Evolutionary conservation across 768 basidiomycete species (phyloP), one percentile per base, ranked within the genome.

Genomic region (Tulasnella calospora): DNA sequence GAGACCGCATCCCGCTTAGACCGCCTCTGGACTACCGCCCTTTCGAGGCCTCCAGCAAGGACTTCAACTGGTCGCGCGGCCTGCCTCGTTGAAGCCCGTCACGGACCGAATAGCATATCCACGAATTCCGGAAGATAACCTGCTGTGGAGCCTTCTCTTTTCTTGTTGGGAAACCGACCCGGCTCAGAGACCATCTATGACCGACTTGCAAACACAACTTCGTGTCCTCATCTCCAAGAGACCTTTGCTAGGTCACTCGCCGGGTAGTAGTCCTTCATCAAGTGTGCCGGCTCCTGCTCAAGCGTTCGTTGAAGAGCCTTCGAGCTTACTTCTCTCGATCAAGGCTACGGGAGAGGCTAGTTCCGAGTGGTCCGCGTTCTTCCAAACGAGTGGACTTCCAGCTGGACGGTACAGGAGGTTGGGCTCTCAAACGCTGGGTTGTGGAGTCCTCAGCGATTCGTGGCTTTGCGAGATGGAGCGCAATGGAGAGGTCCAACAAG

Each of bases 391-490:
- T 17, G 61, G 61, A 13, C 61, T 67, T 67, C 61, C 61, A 12
- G 61, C 61, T 33, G 61, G 61, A 33, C 61, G 61, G 61, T 67
- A 67, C 12, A 27, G 61, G 61, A 27, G 61, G n/a, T 30, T 67
- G 61, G 61, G 61, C 15, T 67, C 61, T 27, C 61, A 67, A 27
- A 35, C 17, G 61, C 33, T 67, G 61, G 61, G 30, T 2, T 67
- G 27, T 67, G 61, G 61, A 30, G 61, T 67, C 15, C 61, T 67
- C 10, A 67, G 61, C 33, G 61, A 67, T 15, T 30, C 61, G 23
- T 67, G 61, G 61, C 61, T 67, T n/a, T 67, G 61, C 61, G 61
- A 67, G 61, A 67, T 67, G 61, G 61, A 67, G 27, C 61, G 61
- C 1, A 27, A 67, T 33, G 61, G 61, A 35, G 61, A 67, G 27